phyloP scores from a whole-genome alignment of 23 red algal genomes.

The Gracilariopsis chorda region DNA sequence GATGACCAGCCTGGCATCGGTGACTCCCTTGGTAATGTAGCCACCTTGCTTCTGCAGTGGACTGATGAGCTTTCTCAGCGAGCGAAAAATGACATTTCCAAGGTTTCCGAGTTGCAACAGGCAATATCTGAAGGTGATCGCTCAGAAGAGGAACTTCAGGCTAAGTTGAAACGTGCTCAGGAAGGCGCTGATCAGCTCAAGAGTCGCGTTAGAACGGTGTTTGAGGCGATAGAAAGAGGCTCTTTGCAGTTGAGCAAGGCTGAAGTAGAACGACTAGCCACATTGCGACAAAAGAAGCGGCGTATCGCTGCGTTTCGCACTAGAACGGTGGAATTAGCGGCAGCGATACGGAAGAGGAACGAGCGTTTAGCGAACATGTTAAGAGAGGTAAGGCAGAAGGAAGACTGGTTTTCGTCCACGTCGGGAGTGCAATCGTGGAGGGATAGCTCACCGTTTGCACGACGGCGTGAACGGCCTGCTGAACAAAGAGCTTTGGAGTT shows the following conservation, averaged over 20 bases:
- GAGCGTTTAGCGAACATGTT: not conserved
- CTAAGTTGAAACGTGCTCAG: slow-evolving; percentile 1
- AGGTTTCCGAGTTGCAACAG: not conserved
- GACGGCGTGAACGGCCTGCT: not conserved
- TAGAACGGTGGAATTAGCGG: slow-evolving; percentile 4
- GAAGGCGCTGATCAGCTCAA: slow-evolving; percentile 1
- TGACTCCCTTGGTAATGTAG: slow-evolving; percentile 16
- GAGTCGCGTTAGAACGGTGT: slow-evolving; percentile 5
- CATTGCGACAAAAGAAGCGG: slow-evolving; percentile 22
- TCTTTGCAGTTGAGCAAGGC: slow-evolving; percentile 9
- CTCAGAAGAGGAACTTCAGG: not conserved
- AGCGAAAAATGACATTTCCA: not conserved
- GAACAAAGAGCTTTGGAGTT: not conserved
- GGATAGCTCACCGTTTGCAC: not conserved
- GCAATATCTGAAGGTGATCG: not conserved
- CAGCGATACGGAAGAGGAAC: not conserved
- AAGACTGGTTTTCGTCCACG: not conserved
- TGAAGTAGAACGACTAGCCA: slow-evolving; percentile 8
- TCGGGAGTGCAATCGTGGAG: not conserved
- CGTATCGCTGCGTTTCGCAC: not conserved
- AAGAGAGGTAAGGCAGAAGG: not conserved
- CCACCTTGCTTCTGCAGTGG: slow-evolving; percentile 29
- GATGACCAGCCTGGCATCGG: slow-evolving; percentile 22
- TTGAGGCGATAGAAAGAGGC: not conserved
- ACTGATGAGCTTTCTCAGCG: not conserved